These are phyloP conservation scores for Canavalia ensiformis DNA, from an alignment of 306 rosid species.

Conservation along the genomic window DNA sequence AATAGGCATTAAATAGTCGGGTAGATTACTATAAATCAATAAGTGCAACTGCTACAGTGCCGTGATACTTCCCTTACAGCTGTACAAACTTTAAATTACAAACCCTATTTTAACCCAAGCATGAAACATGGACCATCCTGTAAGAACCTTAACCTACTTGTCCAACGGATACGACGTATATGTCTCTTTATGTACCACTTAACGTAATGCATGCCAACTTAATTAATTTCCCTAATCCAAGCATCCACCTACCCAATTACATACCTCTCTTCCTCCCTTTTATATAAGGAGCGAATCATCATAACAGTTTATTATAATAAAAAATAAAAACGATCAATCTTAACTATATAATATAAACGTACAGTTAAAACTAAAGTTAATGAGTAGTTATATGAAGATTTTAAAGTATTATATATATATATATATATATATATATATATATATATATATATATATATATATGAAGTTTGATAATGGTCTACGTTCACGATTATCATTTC, in stretches of 20 bases:
- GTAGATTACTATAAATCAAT: conserved; percentile 26
- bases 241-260: neutral
- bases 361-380: too few species aligned
- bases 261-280: neutral
- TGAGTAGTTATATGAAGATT: too few species aligned
- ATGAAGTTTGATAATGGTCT: too few species aligned
- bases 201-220: neutral
- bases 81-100: conserved; percentile 42
- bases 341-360: too few species aligned
- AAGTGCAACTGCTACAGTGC: conserved; percentile 33
- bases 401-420: too few species aligned
- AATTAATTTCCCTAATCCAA: neutral
- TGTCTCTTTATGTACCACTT: conserved; percentile 29
- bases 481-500: too few species aligned
- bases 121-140: conserved; percentile 39
- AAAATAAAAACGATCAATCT: too few species aligned
- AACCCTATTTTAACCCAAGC: conserved; percentile 46
- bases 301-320: too few species aligned
- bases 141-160: conserved; percentile 26
- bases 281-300: too few species aligned
- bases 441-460: too few species aligned
- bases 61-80: conserved; percentile 42
- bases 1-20: conserved; percentile 31
- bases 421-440: too few species aligned
- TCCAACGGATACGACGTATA: conserved; percentile 34